Base-by-base conservation (phyloP, 805 yeast genomes). In the Saccharomycopsis malanga region DNA sequence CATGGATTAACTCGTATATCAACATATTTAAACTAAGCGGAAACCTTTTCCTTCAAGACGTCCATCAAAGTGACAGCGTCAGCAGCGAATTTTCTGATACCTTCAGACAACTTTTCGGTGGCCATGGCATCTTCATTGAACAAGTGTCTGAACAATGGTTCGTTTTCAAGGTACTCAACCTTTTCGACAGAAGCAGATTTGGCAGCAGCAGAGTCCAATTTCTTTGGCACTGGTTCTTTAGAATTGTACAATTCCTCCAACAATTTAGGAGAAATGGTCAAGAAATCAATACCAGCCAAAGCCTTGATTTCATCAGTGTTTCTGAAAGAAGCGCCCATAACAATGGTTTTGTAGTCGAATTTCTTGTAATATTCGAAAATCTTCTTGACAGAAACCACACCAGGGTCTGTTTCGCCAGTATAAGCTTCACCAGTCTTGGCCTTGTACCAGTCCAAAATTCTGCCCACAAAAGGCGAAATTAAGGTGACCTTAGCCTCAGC, bases 321-420 rank as follows among this genome's bases (percentile, higher is more conserved):
- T 81, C 99, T 91, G 88, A 93, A 91, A 52, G 98, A 91, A 52
- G 99, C 99, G 71, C 98, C 99, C 99, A 93, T 93, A 64, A 93
- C 98, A 65, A 93, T 89, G 68, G 99, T 93, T 62, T 91, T 77
- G 81, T 93, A 93, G 60, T 83, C 91, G 70, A 69, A 87, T 74
- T 91, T 91, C 83, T 93, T 93, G 85, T 93, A 93, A 81, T 93
- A 93, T 84, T 89, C 85, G 86, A 68, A 93, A 69, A 93, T 93
- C 53, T 64, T 66, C 70, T 81, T 83, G 60, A 93, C 98, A 37
- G 96, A 87, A 44, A 73, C 44, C 53, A 93, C 98, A 83, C 99
- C 99, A 58, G 99, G 98, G 71, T 93, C 98, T 56, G 79, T 72
- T 60, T 77, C 86, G 57, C 76, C 74, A 45, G 78, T 71, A 79